Base-by-base conservation (phyloP, 2,329 filamentous ascomycete genomes). In the Catunica adiposa region DNA sequence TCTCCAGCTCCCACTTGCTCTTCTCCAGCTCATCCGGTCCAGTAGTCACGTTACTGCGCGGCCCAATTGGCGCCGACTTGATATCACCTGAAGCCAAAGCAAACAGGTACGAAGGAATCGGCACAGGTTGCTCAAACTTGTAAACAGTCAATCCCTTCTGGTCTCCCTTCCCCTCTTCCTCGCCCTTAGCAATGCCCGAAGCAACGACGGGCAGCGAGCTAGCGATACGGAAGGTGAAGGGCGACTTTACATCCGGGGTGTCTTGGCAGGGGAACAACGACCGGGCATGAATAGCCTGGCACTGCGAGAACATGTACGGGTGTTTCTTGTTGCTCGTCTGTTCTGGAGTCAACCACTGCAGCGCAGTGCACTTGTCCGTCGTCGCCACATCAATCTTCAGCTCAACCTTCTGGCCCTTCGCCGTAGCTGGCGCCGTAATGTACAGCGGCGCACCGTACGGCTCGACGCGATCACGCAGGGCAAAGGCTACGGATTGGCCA, bases 261-360 rank as follows among this genome's bases (percentile, higher is more conserved):
- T 98, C 92, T 71, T 97, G 90, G 69, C 90, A 97, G 5, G 92
- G 92, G 68, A 97, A 94, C 59, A 97, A 79, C 51, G 89, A 94
- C 59, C 92, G 82, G 46, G 87, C 88, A 64, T 97, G 89, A 64
- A 96, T 97, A 55, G 90, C 89, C 73, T 98, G 90, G 68, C 89
- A 95, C 72, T 97, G 92, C 47, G 87, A 94, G 73, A 97, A 97
- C 82, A 97, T 90, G 70, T 96, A 97, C 1, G 90, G 90, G 62
- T 94, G 85, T 69, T 89, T 92, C 73, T 89, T 89, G 77, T 94
- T 96, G 58, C 86, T 88, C 0, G 92, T 97, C 71, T 97, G 92
- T 31, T 84, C 84, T 1, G 89, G 88, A 0, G 86, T 89, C 68
- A 98, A 77, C 90, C 92, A 98, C 70, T 97, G 90, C 60, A 98